Evolutionary conservation across 2,329 filamentous ascomycete genomes (phyloP).

Genomic region (Cercospora sojina): DNA sequence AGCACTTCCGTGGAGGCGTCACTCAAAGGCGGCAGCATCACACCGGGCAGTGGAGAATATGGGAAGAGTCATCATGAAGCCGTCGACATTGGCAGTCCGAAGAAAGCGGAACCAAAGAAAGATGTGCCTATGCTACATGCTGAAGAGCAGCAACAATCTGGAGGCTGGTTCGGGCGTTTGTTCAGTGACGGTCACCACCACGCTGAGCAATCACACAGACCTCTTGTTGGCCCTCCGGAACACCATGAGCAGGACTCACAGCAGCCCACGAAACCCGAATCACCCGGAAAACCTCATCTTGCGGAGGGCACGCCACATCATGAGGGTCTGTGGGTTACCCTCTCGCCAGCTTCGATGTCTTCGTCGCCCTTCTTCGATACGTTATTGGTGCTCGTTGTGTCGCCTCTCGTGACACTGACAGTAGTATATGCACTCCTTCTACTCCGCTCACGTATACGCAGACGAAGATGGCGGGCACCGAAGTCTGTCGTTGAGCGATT

Average conservation of each 20-base stretch:
- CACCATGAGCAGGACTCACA: slow-evolving; percentile 14
- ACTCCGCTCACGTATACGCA: slow-evolving; percentile 80
- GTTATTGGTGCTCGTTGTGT: slow-evolving; percentile 91
- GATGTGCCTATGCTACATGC: slow-evolving; percentile 22
- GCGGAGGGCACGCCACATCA: slow-evolving; percentile 41
- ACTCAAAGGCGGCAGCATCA: slow-evolving; percentile 64
- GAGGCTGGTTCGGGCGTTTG: slow-evolving; percentile 32
- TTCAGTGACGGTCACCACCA: slow-evolving; percentile 24
- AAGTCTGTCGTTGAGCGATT: slow-evolving; percentile 93
- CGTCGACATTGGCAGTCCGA: slow-evolving; percentile 21
- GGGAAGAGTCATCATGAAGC: slow-evolving; percentile 41
- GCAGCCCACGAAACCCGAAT: slow-evolving; percentile 7
- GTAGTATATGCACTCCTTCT: slow-evolving; percentile 89
- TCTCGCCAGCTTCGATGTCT: slow-evolving; percentile 83
- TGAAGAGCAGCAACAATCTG: slow-evolving; percentile 20
- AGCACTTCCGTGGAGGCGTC: slow-evolving; percentile 28
- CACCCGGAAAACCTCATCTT: slow-evolving; percentile 18
- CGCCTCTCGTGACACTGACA: slow-evolving; percentile 85
- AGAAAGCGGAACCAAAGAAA: slow-evolving; percentile 20
- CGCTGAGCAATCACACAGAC: background rate
- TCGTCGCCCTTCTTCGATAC: slow-evolving; percentile 95
- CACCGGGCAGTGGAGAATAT: slow-evolving; percentile 72
- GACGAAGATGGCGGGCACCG: slow-evolving; percentile 91
- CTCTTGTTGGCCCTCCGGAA: slow-evolving; percentile 11
- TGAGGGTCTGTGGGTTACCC: slow-evolving; percentile 92